These are phyloP conservation scores for Oehlia diaphana DNA, from an alignment of 192 early-diverging fungal species.

Conservation along the genomic window DNA sequence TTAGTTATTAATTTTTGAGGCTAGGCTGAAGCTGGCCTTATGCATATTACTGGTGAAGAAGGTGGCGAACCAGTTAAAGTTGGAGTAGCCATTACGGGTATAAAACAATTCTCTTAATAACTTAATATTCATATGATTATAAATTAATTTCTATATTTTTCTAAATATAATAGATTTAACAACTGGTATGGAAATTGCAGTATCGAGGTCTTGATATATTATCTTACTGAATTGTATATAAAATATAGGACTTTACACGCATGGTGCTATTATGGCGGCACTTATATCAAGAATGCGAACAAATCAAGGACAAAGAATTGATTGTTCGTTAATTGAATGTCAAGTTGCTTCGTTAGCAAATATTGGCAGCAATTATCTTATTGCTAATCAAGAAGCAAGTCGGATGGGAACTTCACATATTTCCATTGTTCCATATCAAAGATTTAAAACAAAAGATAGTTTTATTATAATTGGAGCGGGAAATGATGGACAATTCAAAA, in stretches of 20 bases:
- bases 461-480: constrained; percentile 88
- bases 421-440: constrained; percentile 93
- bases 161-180: constrained; percentile 50
- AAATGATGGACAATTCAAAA: constrained; percentile 82
- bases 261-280: constrained; percentile 90
- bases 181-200: constrained; percentile 40
- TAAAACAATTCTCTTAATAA: constrained; percentile 27
- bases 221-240: not conserved
- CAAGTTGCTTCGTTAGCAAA: constrained; percentile 90
- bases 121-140: not conserved
- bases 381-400: constrained; percentile 75
- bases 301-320: constrained; percentile 79
- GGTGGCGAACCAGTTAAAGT: constrained; percentile 87
- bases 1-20: not conserved
- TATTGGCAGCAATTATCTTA: constrained; percentile 84
- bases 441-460: constrained; percentile 75
- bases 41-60: constrained; percentile 94
- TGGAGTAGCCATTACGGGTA: constrained; percentile 94
- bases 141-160: not conserved
- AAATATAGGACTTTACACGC: constrained; percentile 73
- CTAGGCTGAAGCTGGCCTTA: constrained; percentile 84
- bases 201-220: not conserved
- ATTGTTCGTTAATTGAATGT: constrained; percentile 84
- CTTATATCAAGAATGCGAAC: constrained; percentile 66
- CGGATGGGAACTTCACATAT: constrained; percentile 88